phyloP scores from a whole-genome alignment of 2,329 filamentous ascomycete genomes.

The Xylaria sp. region DNA sequence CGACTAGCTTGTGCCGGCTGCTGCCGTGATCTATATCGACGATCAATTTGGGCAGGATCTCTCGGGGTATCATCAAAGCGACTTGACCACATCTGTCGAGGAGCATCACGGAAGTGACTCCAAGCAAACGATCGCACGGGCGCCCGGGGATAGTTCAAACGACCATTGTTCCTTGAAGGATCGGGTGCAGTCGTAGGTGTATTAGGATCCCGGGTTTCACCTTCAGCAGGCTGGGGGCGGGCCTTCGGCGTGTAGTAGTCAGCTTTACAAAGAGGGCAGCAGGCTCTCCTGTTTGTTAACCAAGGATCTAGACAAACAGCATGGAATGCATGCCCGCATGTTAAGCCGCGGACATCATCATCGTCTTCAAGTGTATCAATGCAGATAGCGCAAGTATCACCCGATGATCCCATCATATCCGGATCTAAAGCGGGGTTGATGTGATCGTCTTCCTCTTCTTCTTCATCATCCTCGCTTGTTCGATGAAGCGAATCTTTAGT shows the following conservation, averaged over 20 bases:
- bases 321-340: conserved; percentile 98
- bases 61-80: conserved; percentile 38
- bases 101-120: conserved; percentile 48
- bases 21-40: conserved; percentile 30
- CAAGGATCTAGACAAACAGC: conserved; percentile 95
- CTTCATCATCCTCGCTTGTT: conserved; percentile 61
- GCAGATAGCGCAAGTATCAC: conserved; percentile 96
- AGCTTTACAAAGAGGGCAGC: conserved; percentile 96
- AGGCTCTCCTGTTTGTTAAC: conserved; percentile 92
- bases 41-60: conserved; percentile 29
- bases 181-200: conserved; percentile 41
- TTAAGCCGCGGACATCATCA: conserved; percentile 91
- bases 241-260: conserved; percentile 98
- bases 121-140: conserved; percentile 53
- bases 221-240: conserved; percentile 64
- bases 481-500: conserved; percentile 42
- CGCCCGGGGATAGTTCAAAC: conserved; percentile 59
- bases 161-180: conserved; percentile 53
- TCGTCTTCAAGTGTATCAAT: conserved; percentile 94
- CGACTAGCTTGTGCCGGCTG: conserved; percentile 18
- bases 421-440: conserved; percentile 85
- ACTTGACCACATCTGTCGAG: conserved; percentile 43
- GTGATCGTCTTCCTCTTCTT: conserved; percentile 77
- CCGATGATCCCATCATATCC: conserved; percentile 81
- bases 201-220: conserved; percentile 49